Evolutionary conservation across 805 yeast species (phyloP).

Genomic region (Kurtzmaniella fragi): DNA sequence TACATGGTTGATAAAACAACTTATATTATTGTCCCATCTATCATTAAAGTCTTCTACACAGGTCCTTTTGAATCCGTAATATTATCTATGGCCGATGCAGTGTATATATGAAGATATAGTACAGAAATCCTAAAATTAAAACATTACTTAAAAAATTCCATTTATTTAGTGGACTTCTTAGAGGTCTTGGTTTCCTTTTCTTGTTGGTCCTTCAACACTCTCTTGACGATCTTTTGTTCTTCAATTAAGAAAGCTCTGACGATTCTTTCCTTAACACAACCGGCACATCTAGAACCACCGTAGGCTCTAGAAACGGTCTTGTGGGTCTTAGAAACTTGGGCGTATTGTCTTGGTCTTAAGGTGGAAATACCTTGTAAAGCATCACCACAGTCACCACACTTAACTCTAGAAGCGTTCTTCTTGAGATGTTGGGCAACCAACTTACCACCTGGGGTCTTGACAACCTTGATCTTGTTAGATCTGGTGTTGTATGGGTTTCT

Average conservation of each 20-base stretch:
- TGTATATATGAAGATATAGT: no score
- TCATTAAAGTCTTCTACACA: no score
- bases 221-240: constrained; percentile 99
- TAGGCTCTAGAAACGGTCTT: constrained; percentile 99
- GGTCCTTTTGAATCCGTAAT: no score
- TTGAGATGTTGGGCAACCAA: constrained; percentile 96
- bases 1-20: no score
- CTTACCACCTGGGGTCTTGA: constrained; percentile 99
- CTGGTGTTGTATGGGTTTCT: constrained; percentile 78
- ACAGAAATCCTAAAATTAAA: no score
- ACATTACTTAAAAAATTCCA: no score
- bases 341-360: constrained; percentile 98
- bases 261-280: constrained; percentile 98
- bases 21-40: no score
- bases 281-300: constrained; percentile 99
- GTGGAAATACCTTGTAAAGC: constrained; percentile 86
- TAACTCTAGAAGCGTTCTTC: constrained; percentile 83
- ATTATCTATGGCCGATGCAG: no score
- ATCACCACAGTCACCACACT: constrained; percentile 83
- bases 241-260: constrained; percentile 99
- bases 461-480: constrained; percentile 99
- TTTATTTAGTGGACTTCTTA: constrained; percentile 22
- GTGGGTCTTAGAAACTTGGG: constrained; percentile 89
- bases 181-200: constrained; percentile 63
- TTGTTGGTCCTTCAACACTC: constrained; percentile 95